Percentiles rank a stretch among this genome's conserved stretches.
Evolutionary conservation across 495 filamentous ascomycete species (phyloP).

Genomic region (Ramalina intermedia): DNA sequence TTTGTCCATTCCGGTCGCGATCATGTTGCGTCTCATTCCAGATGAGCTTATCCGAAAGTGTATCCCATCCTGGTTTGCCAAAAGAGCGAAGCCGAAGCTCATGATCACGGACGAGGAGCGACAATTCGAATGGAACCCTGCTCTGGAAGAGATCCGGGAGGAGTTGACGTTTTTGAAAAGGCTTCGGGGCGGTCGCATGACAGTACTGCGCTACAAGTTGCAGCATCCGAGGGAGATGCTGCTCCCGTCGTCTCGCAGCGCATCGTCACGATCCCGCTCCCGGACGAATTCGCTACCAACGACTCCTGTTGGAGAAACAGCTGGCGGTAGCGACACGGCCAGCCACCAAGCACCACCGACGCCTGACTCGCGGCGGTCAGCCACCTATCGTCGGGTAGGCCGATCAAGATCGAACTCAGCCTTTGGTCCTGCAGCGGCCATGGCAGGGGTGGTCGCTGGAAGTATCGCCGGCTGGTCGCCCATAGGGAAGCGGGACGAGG

Average conservation of each 20-base stretch:
- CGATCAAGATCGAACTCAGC: slow-evolving; percentile 80
- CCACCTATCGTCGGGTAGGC: slow-evolving; percentile 42
- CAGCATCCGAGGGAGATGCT: slow-evolving; percentile 64
- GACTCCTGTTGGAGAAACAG: slow-evolving; percentile 48
- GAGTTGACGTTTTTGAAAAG: slow-evolving; percentile 63
- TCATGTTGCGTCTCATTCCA: slow-evolving; percentile 60
- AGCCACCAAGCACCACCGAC: slow-evolving; percentile 39
- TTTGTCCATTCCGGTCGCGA: slow-evolving; percentile 54
- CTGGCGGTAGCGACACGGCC: slow-evolving; percentile 31
- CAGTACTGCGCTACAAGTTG: slow-evolving; percentile 71
- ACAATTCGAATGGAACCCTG: slow-evolving; percentile 48
- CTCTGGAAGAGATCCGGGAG: slow-evolving; percentile 55
- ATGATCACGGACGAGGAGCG: slow-evolving; percentile 63
- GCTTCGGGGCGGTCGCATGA: slow-evolving; percentile 71
- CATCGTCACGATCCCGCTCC: slow-evolving; percentile 51
- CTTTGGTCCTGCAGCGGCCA: slow-evolving; percentile 59
- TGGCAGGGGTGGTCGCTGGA: slow-evolving; percentile 79
- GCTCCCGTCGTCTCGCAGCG: slow-evolving; percentile 52
- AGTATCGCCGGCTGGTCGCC: slow-evolving; percentile 84
- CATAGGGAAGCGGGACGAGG: slow-evolving; percentile 45
- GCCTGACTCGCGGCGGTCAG: slow-evolving; percentile 47
- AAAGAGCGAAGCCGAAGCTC: slow-evolving; percentile 32
- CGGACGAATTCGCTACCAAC: slow-evolving; percentile 47
- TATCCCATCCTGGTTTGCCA: slow-evolving; percentile 36
- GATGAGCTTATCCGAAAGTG: slow-evolving; percentile 46